Evolutionary conservation across 441 rosid species (phyloP).

Genomic region (Pelargonium citronellum): DNA sequence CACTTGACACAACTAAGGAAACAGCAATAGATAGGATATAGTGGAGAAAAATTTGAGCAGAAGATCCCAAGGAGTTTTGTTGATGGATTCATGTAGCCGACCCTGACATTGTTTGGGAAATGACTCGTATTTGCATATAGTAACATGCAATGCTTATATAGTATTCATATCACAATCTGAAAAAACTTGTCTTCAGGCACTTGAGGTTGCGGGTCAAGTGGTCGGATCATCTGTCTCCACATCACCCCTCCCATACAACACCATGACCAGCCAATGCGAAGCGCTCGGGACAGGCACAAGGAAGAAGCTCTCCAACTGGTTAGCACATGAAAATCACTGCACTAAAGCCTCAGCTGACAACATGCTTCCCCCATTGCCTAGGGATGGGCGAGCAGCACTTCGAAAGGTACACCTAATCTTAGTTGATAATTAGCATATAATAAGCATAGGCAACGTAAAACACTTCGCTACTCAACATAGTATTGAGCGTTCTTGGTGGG

Average conservation of each 20-base stretch:
- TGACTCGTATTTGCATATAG: neutral
- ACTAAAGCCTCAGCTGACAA: conserved; percentile 24
- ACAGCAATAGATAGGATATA: no score
- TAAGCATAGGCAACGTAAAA: no score
- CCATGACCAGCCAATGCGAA: conserved; percentile 82
- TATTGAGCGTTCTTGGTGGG: neutral
- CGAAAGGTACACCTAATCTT: conserved; percentile 34
- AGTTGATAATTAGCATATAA: neutral
- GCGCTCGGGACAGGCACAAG: conserved; percentile 71
- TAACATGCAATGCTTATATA: neutral
- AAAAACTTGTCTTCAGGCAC: conserved; percentile 49
- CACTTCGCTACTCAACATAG: neutral
- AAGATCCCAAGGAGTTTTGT: no score
- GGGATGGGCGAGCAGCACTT: conserved; percentile 25
- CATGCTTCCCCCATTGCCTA: conserved; percentile 23
- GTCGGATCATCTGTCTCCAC: conserved; percentile 69
- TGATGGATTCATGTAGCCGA: no score
- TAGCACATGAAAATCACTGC: conserved; percentile 57
- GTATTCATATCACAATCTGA: neutral
- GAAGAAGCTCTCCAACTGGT: conserved; percentile 87
- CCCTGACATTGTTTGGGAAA: no score
- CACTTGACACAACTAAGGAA: no score
- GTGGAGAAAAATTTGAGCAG: no score
- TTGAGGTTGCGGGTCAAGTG: conserved; percentile 91
- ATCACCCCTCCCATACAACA: conserved; percentile 76